Evolutionary conservation across 306 rosid genomes (phyloP).

Genomic region (Trichosanthes truncata): DNA sequence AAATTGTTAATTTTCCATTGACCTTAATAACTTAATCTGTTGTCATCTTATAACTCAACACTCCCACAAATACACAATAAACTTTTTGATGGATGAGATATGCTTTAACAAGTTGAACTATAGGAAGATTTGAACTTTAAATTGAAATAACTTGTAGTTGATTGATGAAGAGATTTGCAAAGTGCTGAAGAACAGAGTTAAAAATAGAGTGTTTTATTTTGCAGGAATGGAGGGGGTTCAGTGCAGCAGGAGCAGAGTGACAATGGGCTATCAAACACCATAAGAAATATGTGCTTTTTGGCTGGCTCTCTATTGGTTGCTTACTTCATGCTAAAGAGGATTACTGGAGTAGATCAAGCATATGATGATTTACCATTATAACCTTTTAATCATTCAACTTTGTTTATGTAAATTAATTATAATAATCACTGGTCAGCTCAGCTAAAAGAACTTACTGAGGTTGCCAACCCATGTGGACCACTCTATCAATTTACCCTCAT

Average conservation of each 20-base stretch:
- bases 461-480: neutral
- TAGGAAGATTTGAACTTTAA: too few species aligned
- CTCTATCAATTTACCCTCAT: neutral
- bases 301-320: neutral
- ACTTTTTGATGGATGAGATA: too few species aligned
- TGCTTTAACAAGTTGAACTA: too few species aligned
- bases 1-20: neutral
- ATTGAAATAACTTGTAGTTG: neutral
- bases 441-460: neutral
- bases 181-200: neutral
- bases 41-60: neutral
- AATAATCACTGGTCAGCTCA: neutral
- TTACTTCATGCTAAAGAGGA: neutral
- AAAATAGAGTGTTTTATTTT: neutral
- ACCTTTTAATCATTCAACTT: neutral
- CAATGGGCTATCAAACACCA: neutral
- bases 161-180: neutral
- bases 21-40: neutral
- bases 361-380: slow-evolving; percentile 8
- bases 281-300: neutral
- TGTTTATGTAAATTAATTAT: neutral
- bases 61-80: neutral
- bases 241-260: neutral
- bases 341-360: neutral
- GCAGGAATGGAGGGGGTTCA: neutral